Conservation (phyloP, 2,329 filamentous ascomycete species). For the Alternaria sp. region DNA sequence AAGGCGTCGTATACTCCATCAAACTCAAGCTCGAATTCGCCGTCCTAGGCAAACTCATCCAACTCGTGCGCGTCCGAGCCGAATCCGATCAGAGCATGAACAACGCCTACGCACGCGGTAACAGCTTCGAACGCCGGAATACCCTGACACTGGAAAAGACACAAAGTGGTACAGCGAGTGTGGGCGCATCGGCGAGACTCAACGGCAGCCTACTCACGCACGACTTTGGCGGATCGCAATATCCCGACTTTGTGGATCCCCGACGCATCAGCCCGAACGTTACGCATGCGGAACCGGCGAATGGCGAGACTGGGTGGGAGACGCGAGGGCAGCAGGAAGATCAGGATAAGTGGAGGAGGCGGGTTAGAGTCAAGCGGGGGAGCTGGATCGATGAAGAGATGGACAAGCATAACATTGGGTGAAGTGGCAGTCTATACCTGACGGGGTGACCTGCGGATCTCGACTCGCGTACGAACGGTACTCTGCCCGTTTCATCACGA, state of each 20-base stretch:
- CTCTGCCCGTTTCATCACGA: neutral
- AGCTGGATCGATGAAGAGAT: constrained; percentile 47
- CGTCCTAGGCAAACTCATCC: constrained; percentile 57
- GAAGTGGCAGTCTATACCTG: constrained; percentile 6
- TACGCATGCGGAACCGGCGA: constrained; percentile 27
- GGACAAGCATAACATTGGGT: constrained; percentile 43
- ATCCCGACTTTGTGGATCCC: constrained; percentile 41
- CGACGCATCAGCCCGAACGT: constrained; percentile 25
- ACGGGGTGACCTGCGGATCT: neutral
- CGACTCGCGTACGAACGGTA: neutral
- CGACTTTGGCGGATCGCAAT: constrained; percentile 16
- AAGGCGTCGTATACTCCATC: constrained; percentile 54
- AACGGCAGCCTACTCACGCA: constrained; percentile 9
- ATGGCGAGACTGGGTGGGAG: constrained; percentile 19
- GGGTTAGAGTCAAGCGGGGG: constrained; percentile 14
- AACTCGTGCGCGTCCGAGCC: constrained; percentile 35
- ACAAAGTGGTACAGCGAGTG: constrained; percentile 15
- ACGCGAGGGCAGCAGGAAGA: constrained; percentile 18
- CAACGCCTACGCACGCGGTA: constrained; percentile 6
- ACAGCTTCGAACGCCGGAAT: constrained; percentile 11
- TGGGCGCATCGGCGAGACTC: neutral
- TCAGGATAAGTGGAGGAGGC: constrained; percentile 30
- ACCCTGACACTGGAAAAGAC: constrained; percentile 27
- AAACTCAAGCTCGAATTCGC: constrained; percentile 64
- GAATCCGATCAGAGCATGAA: constrained; percentile 28